Conservation (phyloP, 331 rosid species). For the Quercus tomentella region DNA sequence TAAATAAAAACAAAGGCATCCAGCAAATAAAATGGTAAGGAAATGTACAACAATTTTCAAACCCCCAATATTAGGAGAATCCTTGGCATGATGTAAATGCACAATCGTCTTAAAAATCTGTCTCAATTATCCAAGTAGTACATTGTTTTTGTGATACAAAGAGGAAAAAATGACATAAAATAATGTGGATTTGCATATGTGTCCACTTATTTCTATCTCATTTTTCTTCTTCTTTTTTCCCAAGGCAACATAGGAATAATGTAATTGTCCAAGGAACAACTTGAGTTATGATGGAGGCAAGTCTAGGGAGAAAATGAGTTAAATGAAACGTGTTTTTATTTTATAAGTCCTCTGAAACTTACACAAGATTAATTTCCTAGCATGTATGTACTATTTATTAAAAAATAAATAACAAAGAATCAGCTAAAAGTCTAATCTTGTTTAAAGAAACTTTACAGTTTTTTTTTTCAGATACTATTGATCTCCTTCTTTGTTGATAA, state of each 20-base stretch:
- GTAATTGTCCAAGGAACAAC: neutral
- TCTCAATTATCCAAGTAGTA: neutral
- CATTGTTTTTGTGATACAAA: neutral
- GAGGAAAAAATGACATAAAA: neutral
- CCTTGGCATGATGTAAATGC: neutral
- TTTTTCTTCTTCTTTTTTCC: too few species aligned
- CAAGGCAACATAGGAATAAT: neutral
- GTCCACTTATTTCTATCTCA: neutral
- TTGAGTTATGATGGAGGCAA: neutral
- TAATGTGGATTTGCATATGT: neutral
- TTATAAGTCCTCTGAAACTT: neutral
- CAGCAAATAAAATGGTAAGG: neutral
- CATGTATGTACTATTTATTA: neutral
- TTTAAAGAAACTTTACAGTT: neutral
- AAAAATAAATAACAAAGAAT: neutral
- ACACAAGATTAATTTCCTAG: neutral
- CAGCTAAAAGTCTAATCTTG: neutral
- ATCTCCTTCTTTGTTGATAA: neutral
- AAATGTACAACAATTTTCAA: neutral
- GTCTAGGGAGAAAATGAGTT: neutral
- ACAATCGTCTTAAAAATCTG: neutral
- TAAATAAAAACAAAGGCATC: neutral
- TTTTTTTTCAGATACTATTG: too few species aligned
- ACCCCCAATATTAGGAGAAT: neutral
- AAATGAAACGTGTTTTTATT: neutral